Conservation (phyloP, 257 asterid genomes). For the Solanum clarkiae region DNA sequence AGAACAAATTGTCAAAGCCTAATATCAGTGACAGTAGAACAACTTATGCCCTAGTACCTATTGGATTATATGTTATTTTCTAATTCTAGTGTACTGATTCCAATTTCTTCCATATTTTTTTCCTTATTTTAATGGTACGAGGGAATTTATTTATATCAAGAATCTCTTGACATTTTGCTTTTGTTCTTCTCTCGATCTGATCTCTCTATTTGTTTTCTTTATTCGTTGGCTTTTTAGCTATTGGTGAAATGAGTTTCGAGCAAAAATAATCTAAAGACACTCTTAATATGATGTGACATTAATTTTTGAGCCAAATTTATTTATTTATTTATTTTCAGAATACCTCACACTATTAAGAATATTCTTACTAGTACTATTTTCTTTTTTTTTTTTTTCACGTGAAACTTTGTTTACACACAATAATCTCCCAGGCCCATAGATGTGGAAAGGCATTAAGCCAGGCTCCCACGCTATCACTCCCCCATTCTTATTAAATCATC, state of each 20-base stretch:
- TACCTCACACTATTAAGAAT: background rate
- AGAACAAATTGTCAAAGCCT: conserved; percentile 4
- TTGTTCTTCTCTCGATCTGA: background rate
- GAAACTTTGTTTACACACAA: background rate
- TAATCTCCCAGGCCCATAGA: background rate
- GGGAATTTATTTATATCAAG: background rate
- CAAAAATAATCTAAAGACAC: background rate
- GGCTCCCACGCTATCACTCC: no score
- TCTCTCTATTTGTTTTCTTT: background rate
- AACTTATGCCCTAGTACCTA: background rate
- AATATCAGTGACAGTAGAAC: background rate
- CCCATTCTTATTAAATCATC: background rate
- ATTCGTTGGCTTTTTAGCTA: background rate
- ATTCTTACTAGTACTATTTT: background rate
- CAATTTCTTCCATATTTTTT: background rate
- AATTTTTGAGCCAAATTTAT: background rate
- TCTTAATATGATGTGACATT: background rate
- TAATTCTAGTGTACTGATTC: background rate
- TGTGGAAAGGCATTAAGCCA: background rate
- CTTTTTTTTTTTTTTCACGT: background rate
- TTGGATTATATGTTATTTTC: background rate
- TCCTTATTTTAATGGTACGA: background rate
- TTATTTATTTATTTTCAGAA: background rate
- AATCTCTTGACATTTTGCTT: background rate
- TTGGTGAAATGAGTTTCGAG: background rate